A percentile compares a stretch with the other conserved stretches of the same genome.
These are phyloP conservation scores for Pulveroboletus sp. DNA, from an alignment of 768 basidiomycete genomes.

Conservation along the genomic window DNA sequence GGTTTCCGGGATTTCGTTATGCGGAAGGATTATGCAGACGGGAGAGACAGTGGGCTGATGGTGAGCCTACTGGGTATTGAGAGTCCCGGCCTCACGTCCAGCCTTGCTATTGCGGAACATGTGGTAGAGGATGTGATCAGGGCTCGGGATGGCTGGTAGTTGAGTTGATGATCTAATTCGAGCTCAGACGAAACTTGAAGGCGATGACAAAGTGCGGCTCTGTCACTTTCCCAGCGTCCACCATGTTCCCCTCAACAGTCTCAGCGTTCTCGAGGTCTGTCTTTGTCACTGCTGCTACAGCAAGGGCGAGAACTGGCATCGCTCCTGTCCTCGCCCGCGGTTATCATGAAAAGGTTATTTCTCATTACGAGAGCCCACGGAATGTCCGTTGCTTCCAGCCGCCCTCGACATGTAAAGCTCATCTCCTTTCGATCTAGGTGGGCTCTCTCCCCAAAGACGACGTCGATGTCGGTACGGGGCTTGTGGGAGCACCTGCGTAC, in stretches of 20 bases:
- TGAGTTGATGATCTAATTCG: conserved; percentile 6
- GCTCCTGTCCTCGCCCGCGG: conserved; percentile 57
- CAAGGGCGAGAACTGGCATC: conserved; percentile 35
- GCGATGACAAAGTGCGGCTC: neutral
- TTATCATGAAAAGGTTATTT: conserved; percentile 96
- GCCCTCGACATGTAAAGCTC: conserved; percentile 47
- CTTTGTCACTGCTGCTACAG: conserved; percentile 42
- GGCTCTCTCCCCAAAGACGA: conserved; percentile 94
- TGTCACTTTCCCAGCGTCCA: conserved; percentile 31
- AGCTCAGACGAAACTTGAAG: conserved; percentile 20
- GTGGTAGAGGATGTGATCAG: conserved; percentile 57
- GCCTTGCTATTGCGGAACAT: conserved; percentile 80
- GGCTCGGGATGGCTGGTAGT: neutral
- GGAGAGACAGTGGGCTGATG: conserved; percentile 41
- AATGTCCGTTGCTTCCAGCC: conserved; percentile 62
- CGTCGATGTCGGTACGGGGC: conserved; percentile 89
- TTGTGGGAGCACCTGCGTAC: conserved; percentile 95
- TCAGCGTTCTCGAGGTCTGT: conserved; percentile 49
- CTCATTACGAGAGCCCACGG: conserved; percentile 95
- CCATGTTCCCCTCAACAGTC: conserved; percentile 68
- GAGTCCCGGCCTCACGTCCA: conserved; percentile 85
- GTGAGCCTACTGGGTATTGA: conserved; percentile 88
- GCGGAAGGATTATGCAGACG: conserved; percentile 55
- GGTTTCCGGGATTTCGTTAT: conserved; percentile 86
- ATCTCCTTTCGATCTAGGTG: conserved; percentile 54